Percentiles rank a stretch among this genome's conserved stretches.
phyloP scores from a whole-genome alignment of 2,329 filamentous ascomycete species.

The Fusarium sp. region DNA sequence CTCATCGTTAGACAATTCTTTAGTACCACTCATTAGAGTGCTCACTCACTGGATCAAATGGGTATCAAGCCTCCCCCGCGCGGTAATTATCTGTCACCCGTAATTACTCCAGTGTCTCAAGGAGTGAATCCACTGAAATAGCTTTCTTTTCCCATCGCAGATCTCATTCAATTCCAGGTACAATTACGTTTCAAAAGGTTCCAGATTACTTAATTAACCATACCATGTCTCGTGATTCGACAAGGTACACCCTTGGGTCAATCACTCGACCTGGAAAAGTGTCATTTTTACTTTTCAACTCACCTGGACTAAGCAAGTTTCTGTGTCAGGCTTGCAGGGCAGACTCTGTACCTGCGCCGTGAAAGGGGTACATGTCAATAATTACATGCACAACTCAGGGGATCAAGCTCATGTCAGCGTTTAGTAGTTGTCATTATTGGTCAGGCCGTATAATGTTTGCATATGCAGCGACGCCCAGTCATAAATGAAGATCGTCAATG shows the following conservation, averaged over 20 bases:
- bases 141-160: not conserved
- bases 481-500: slow-evolving; percentile 12
- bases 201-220: not conserved
- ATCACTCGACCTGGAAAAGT: not conserved
- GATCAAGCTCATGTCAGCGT: not conserved
- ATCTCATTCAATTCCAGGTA: not conserved
- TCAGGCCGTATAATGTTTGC: not conserved
- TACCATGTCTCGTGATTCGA: not conserved
- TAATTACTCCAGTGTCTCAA: not conserved
- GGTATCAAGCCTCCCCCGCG: not conserved
- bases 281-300: not conserved
- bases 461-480: not conserved
- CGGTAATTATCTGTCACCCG: not conserved
- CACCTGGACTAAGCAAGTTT: not conserved
- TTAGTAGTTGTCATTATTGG: not conserved
- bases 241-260: not conserved
- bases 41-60: not conserved
- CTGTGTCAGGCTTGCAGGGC: not conserved
- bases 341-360: not conserved
- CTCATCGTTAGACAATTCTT: not conserved
- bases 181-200: slow-evolving; percentile 7
- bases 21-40: not conserved
- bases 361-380: not conserved
- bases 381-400: not conserved
- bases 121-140: slow-evolving; percentile 4